These are phyloP conservation scores for Cucurbita ficifolia DNA, from an alignment of 306 rosid species.

Conservation along the genomic window DNA sequence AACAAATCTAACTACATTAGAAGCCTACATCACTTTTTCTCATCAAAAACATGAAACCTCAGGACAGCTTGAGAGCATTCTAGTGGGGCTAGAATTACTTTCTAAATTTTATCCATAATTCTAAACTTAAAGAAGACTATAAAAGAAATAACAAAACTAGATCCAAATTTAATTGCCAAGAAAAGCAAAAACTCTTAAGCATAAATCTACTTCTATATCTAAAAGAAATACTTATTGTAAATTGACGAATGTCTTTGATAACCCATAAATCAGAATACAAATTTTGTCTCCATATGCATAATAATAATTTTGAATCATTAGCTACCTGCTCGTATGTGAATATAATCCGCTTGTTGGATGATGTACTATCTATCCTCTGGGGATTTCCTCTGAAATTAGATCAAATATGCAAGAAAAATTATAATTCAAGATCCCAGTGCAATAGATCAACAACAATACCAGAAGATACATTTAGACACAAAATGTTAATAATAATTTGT, in stretches of 20 bases:
- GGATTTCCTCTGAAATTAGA: conserved; percentile 76
- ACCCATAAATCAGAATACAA: background rate
- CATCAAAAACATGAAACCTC: background rate
- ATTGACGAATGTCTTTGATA: background rate
- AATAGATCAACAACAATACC: background rate
- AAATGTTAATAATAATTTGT: background rate
- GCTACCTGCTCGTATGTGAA: conserved; percentile 90
- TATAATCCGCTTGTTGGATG: conserved; percentile 78
- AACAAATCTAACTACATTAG: background rate
- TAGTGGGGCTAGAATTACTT: background rate
- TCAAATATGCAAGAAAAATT: conserved; percentile 1
- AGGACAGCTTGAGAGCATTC: background rate
- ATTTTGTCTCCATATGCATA: background rate
- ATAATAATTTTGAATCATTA: background rate
- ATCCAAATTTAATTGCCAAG: background rate
- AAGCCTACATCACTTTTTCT: background rate
- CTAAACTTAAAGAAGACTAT: background rate
- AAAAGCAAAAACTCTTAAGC: background rate
- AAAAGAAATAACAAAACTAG: background rate
- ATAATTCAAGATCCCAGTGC: conserved; percentile 5
- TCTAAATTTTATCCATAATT: background rate
- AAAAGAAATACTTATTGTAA: background rate
- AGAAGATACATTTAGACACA: background rate
- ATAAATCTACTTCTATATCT: background rate
- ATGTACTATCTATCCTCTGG: conserved; percentile 77